Conservation (phyloP, 176 grass and related monocot species). For the Paspalum notatum region DNA sequence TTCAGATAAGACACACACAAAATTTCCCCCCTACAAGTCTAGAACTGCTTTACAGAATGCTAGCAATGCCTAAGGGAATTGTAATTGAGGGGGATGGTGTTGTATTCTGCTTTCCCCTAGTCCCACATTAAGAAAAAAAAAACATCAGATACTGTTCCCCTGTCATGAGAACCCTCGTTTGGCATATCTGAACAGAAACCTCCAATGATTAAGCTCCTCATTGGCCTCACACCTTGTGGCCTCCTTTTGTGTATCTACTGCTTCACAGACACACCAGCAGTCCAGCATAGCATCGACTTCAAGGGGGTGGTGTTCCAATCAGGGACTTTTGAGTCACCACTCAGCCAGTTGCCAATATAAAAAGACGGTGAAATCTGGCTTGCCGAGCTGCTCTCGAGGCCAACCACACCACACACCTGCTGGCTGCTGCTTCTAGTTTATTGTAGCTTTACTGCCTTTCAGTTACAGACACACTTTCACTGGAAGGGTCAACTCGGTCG, state of each 20-base stretch:
- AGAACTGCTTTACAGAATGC: slow-evolving; percentile 42
- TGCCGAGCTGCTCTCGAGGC: slow-evolving; percentile 7
- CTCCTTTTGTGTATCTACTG: slow-evolving; percentile 23
- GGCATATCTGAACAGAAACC: slow-evolving; percentile 56
- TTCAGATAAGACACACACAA: slow-evolving; percentile 54
- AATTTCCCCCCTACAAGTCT: slow-evolving; percentile 26
- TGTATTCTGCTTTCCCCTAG: slow-evolving; percentile 16
- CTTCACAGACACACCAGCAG: background rate
- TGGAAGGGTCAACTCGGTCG: slow-evolving; percentile 37
- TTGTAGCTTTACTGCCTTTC: slow-evolving; percentile 36
- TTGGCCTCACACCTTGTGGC: slow-evolving; percentile 49
- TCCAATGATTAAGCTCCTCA: slow-evolving; percentile 59
- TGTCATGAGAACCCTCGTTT: slow-evolving; percentile 46
- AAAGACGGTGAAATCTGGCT: slow-evolving; percentile 8
- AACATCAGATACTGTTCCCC: slow-evolving; percentile 31
- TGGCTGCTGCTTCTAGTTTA: slow-evolving; percentile 34
- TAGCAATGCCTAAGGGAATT: slow-evolving; percentile 27
- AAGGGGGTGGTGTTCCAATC: slow-evolving; percentile 42
- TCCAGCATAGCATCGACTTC: slow-evolving; percentile 24
- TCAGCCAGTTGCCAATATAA: slow-evolving; percentile 21
- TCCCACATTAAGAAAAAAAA: slow-evolving; percentile 13
- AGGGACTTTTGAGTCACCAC: slow-evolving; percentile 56
- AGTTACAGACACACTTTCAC: slow-evolving; percentile 45
- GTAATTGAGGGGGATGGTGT: slow-evolving; percentile 42
- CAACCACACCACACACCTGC: slow-evolving; percentile 8